Evolutionary conservation across 768 basidiomycete species (phyloP), one percentile per base, ranked within the genome.

Genomic region (Boletus rubropictus): DNA sequence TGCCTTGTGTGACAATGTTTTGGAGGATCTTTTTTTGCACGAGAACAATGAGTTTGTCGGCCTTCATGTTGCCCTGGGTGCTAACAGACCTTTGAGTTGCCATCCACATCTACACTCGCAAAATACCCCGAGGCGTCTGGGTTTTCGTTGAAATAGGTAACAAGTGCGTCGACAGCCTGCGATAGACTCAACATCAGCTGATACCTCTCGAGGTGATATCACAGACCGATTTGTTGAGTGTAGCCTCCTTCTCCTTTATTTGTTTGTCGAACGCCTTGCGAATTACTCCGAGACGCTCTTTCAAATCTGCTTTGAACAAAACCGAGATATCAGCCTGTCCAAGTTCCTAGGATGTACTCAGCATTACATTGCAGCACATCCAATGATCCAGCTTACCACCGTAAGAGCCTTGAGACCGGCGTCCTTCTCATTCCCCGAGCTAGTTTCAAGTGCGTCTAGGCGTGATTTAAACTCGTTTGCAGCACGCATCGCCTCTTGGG

Each of bases 321-420:
- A 94, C 75, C 1, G 94, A 94, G 33, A 98, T 93, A 59, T 92
- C 87, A 8, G 87, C 78, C 64, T 91, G 88, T 37, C 82, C 84
- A 31, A 98, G 80, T 69, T 92, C 90, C 94, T 97, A 57, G 20
- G 4, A 39, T 35, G 25, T 22, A 12, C 39, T 50, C 9, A 38
- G n/a, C 28, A 42, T 33, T 24, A 38, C 12, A 35, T 34, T 20
- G 18, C 17, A 27, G 14, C n/a, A 49, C 29, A 4, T 24, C 32
- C 28, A n/a, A 42, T 14, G 14, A 38, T 15, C 18, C 11, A 5
- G 73, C 84, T 12, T 63, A 90, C 92, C 37, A 87, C 75, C 48
- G 75, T 78, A 55, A 86, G 82, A 11, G 82, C 72, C 72, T 96
- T 98, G 58, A 97, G 72, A 12, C 78, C 87, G n/a, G 78, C 66